Evolutionary conservation across 2,329 filamentous ascomycete genomes (phyloP).

Genomic region (Pseudogymnoascus sp.): DNA sequence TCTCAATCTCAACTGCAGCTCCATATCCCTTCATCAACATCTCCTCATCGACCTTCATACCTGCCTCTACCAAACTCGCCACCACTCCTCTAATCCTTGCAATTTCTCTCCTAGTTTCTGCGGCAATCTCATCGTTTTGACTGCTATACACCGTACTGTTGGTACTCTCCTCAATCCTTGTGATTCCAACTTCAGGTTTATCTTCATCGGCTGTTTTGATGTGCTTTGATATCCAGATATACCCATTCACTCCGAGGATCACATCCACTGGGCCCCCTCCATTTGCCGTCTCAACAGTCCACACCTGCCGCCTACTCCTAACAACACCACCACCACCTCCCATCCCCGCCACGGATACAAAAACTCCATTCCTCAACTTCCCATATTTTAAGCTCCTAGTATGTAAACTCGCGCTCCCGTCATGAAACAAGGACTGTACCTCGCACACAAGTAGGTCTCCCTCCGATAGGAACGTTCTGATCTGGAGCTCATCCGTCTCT

Average conservation of each 20-base stretch:
- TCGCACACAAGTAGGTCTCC: slow-evolving; percentile 91
- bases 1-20: slow-evolving; percentile 65
- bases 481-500: slow-evolving; percentile 93
- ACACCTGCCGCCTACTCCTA: slow-evolving; percentile 74
- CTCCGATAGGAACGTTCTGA: slow-evolving; percentile 93
- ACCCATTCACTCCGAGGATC: slow-evolving; percentile 89
- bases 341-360: slow-evolving; percentile 71
- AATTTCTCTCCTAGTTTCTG: slow-evolving; percentile 78
- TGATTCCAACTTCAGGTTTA: slow-evolving; percentile 52
- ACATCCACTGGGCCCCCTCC: slow-evolving; percentile 67
- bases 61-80: slow-evolving; percentile 70
- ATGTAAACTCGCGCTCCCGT: slow-evolving; percentile 81
- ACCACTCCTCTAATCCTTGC: slow-evolving; percentile 75
- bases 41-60: slow-evolving; percentile 81
- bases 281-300: slow-evolving; percentile 59
- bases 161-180: slow-evolving; percentile 78
- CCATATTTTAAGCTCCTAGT: slow-evolving; percentile 89
- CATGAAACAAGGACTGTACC: slow-evolving; percentile 79
- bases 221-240: slow-evolving; percentile 90
- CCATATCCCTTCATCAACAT: slow-evolving; percentile 77
- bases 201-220: slow-evolving; percentile 46
- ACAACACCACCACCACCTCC: slow-evolving; percentile 78
- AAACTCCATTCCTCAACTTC: slow-evolving; percentile 88
- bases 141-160: slow-evolving; percentile 84
- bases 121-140: slow-evolving; percentile 79